Conservation (phyloP, 805 yeast species). For the Schwanniomyces vanrijiae region DNA sequence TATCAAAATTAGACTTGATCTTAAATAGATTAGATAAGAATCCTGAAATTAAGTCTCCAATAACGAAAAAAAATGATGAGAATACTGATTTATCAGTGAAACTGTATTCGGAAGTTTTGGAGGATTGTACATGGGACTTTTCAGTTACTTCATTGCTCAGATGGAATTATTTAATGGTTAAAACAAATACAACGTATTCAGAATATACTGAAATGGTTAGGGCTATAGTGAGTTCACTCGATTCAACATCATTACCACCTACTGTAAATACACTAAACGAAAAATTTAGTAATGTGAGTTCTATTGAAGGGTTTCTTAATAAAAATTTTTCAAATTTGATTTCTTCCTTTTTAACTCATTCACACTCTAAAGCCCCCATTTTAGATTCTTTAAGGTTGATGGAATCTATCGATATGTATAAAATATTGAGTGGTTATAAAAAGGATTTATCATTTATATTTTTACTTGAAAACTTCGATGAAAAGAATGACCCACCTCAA, state of each 20-base stretch:
- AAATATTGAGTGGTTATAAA: slow-evolving; percentile 17
- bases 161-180: slow-evolving; percentile 25
- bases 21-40: slow-evolving; percentile 18
- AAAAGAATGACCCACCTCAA: slow-evolving; percentile 6
- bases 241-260: not conserved
- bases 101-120: slow-evolving; percentile 4
- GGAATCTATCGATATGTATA: slow-evolving; percentile 28
- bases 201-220: slow-evolving; percentile 9
- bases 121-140: slow-evolving; percentile 32
- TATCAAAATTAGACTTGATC: slow-evolving; percentile 29
- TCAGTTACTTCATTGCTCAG: slow-evolving; percentile 27
- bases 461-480: slow-evolving; percentile 12
- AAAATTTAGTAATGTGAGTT: slow-evolving; percentile 9
- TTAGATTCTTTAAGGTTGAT: slow-evolving; percentile 27
- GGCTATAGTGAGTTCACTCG: slow-evolving; percentile 14
- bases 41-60: not conserved
- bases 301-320: slow-evolving; percentile 19
- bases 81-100: not conserved
- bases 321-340: slow-evolving; percentile 16
- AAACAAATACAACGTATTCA: slow-evolving; percentile 8
- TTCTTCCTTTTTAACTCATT: slow-evolving; percentile 30
- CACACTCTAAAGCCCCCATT: slow-evolving; percentile 34
- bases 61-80: slow-evolving; percentile 6
- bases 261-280: slow-evolving; percentile 11
- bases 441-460: slow-evolving; percentile 17